phyloP scores from a whole-genome alignment of 768 basidiomycete species.

The Psilocybe cyanescens region DNA sequence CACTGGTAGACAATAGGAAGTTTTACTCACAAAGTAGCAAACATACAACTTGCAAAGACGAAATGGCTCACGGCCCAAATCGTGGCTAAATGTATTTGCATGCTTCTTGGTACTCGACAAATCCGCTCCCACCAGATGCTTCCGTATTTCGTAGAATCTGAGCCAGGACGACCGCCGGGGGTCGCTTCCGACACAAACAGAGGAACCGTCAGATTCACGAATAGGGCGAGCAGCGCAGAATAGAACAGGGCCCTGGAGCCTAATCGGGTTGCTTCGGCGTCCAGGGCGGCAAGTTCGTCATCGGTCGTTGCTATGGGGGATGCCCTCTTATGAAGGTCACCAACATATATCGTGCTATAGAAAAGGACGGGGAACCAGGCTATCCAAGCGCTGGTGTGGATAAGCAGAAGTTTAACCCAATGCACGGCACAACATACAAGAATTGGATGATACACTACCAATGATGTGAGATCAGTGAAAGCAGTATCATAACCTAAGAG shows the following conservation, averaged over 20 bases:
- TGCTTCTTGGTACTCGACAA: constrained; percentile 38
- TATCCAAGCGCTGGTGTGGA: constrained; percentile 65
- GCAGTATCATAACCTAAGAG: not conserved
- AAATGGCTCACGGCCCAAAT: constrained; percentile 82
- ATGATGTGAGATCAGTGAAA: not conserved
- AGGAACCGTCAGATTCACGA: constrained; percentile 73
- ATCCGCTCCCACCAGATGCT: constrained; percentile 30
- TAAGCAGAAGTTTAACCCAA: not conserved
- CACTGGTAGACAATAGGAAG: not conserved
- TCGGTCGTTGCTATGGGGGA: constrained; percentile 30
- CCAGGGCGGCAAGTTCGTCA: constrained; percentile 38
- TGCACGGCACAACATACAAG: constrained; percentile 53
- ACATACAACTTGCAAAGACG: constrained; percentile 78
- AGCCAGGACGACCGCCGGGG: not conserved
- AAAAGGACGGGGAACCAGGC: constrained; percentile 94
- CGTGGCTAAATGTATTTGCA: constrained; percentile 65
- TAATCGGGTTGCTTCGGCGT: constrained; percentile 77
- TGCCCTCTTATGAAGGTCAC: constrained; percentile 76
- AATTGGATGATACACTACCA: constrained; percentile 77
- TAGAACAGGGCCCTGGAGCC: constrained; percentile 86
- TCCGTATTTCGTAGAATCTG: constrained; percentile 5
- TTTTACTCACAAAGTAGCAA: constrained; percentile 75
- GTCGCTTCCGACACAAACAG: constrained; percentile 55
- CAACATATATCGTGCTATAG: constrained; percentile 86
- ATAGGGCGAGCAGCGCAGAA: constrained; percentile 70